Conservation (phyloP, 2,329 filamentous ascomycete genomes). For the Amylocarpus encephaloides region DNA sequence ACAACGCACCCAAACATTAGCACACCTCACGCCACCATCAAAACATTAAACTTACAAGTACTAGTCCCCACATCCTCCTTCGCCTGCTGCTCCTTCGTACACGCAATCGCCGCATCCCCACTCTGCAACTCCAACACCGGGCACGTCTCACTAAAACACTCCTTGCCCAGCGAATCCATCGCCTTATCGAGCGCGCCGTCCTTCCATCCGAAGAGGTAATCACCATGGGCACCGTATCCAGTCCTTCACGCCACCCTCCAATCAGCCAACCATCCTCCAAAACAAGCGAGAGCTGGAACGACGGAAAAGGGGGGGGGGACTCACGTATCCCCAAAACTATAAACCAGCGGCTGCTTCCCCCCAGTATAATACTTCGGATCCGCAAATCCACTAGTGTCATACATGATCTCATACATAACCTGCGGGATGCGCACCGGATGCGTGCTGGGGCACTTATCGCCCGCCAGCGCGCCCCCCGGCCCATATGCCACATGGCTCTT, state of each 20-base stretch:
- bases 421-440: constrained; percentile 14
- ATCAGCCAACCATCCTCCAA: constrained; percentile 23
- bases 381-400: constrained; percentile 10
- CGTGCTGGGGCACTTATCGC: constrained; percentile 9
- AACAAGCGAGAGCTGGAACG: not conserved
- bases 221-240: constrained; percentile 49
- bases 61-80: constrained; percentile 10
- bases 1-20: too few relatives aligned
- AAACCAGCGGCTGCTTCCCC: constrained; percentile 14
- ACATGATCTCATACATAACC: constrained; percentile 18
- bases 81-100: constrained; percentile 13
- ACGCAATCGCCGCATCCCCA: constrained; percentile 4
- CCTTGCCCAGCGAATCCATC: constrained; percentile 33
- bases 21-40: not conserved
- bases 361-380: constrained; percentile 11
- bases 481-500: constrained; percentile 51
- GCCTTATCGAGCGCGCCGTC: constrained; percentile 41
- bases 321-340: constrained; percentile 35
- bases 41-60: constrained; percentile 9
- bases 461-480: constrained; percentile 19
- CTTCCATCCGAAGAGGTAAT: constrained; percentile 55
- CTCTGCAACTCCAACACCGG: constrained; percentile 13
- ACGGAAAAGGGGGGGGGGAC: not conserved
- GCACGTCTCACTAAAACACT: constrained; percentile 16
- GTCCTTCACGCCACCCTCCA: constrained; percentile 25